Conservation (phyloP, 345 rosid species). For the Euphorbia lathyris region DNA sequence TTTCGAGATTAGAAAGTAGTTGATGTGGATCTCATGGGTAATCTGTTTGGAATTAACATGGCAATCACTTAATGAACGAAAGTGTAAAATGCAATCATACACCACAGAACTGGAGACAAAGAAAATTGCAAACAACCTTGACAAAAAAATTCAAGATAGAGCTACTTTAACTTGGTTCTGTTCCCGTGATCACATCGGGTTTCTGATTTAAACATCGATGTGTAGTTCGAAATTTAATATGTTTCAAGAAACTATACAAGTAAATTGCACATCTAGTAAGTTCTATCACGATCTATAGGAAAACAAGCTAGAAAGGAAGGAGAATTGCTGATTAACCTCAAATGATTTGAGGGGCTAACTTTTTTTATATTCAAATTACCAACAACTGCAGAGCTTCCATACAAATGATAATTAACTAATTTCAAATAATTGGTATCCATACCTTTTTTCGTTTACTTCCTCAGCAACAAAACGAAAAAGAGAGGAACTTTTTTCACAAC, state of each 20-base stretch:
- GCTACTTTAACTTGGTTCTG: neutral
- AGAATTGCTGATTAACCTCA: no score
- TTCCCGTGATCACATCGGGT: neutral
- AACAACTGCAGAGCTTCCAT: neutral
- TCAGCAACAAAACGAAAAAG: no score
- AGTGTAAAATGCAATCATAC: neutral
- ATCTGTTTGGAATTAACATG: neutral
- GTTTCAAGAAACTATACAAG: neutral
- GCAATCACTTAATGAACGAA: no score
- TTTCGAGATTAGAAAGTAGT: no score
- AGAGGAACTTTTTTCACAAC: neutral
- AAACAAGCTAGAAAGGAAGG: no score
- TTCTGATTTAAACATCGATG: neutral
- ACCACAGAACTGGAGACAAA: neutral
- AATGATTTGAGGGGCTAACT: no score
- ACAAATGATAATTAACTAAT: neutral
- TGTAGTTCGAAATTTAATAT: neutral
- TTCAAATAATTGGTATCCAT: neutral
- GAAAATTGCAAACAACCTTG: conserved; percentile 1
- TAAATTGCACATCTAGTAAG: neutral
- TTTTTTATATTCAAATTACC: no score
- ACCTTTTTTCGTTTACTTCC: no score
- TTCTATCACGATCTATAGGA: no score
- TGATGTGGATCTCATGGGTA: no score
- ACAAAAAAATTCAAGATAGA: neutral